phyloP scores from a whole-genome alignment of 1,139 yeast species.

The Blastobotrys buckinghamii region DNA sequence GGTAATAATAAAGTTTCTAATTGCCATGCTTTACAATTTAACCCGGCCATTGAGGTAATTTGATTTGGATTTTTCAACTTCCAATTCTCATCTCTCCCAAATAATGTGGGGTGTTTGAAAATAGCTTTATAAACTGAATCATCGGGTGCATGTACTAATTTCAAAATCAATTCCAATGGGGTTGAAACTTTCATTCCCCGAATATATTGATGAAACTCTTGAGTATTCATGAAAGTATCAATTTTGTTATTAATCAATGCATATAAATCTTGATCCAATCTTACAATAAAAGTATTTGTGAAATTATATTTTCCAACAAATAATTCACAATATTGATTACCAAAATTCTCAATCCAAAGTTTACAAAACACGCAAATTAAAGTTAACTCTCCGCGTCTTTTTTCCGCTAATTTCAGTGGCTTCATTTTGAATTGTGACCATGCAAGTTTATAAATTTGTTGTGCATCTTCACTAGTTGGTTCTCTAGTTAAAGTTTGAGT shows the following conservation, averaged over 20 bases:
- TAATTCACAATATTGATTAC: background rate
- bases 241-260: background rate
- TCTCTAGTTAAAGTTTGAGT: background rate
- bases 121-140: background rate
- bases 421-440: background rate
- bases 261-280: background rate
- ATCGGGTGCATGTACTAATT: background rate
- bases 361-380: background rate
- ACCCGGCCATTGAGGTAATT: background rate
- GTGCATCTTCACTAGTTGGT: background rate
- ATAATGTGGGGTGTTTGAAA: background rate
- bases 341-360: background rate
- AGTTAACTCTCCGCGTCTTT: background rate
- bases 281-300: background rate
- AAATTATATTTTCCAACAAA: background rate
- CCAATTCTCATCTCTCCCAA: background rate
- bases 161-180: background rate
- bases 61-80: background rate
- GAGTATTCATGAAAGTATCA: background rate
- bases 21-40: background rate
- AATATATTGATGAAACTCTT: background rate
- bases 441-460: background rate
- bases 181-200: background rate
- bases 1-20: background rate
- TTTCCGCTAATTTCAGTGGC: background rate